These are phyloP conservation scores for Calamus simplicifolius DNA, from an alignment of 176 grass and related monocot species.

Conservation along the genomic window DNA sequence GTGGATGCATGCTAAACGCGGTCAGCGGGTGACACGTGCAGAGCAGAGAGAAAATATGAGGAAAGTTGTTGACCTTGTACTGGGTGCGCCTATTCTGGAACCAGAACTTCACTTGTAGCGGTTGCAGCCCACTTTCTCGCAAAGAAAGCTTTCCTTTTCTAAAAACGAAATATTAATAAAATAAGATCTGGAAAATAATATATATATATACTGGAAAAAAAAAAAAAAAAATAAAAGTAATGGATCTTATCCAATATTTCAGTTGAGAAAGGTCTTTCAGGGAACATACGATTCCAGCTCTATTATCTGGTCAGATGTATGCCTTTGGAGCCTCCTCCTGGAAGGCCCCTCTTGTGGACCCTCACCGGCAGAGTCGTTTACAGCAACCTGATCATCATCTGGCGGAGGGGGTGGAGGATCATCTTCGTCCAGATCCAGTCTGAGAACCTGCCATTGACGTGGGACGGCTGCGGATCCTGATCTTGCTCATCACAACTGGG, in stretches of 20 bases:
- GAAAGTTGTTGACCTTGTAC: constrained; percentile 8
- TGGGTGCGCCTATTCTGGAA: constrained; percentile 34
- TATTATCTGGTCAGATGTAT: constrained; percentile 15
- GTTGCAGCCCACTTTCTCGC: constrained; percentile 8
- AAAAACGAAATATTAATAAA: too few relatives aligned
- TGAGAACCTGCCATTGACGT: too few relatives aligned
- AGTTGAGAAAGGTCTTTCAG: too few relatives aligned
- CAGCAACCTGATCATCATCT: too few relatives aligned
- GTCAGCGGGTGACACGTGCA: not conserved
- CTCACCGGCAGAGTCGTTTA: not conserved
- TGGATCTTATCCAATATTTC: not conserved
- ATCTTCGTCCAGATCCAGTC: too few relatives aligned
- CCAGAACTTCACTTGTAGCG: constrained; percentile 30
- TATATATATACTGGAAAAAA: not conserved
- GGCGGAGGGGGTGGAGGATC: too few relatives aligned
- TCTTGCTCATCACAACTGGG: too few relatives aligned
- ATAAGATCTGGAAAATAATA: too few relatives aligned
- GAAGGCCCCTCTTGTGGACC: not conserved
- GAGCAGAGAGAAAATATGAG: not conserved
- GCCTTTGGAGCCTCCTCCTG: constrained; percentile 17
- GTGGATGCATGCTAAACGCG: too few relatives aligned
- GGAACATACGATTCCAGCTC: constrained; percentile 17
- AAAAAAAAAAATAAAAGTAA: not conserved
- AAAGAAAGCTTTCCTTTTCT: not conserved
- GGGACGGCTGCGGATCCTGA: too few relatives aligned